Evolutionary conservation across 202 grass and related monocot genomes (phyloP).

Genomic region (Eragrostis tef): DNA sequence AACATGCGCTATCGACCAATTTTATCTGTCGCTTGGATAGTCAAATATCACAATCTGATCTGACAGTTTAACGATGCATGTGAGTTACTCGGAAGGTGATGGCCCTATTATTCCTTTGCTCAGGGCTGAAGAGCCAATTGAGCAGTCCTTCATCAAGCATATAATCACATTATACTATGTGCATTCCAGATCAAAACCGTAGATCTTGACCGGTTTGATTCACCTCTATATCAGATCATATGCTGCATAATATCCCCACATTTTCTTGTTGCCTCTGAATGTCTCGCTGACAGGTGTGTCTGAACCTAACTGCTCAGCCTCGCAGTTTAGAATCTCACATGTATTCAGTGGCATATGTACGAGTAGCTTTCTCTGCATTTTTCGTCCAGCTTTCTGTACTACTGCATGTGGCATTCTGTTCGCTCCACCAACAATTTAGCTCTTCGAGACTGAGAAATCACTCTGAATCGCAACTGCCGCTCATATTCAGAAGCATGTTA

Average conservation of each 20-base stretch:
- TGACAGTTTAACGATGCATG: constrained; percentile 34
- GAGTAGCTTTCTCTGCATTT: not conserved
- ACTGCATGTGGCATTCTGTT: too few species aligned
- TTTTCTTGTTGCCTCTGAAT: not conserved
- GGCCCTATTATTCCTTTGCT: not conserved
- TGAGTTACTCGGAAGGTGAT: constrained; percentile 39
- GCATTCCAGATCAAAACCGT: constrained; percentile 21
- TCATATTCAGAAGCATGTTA: too few species aligned
- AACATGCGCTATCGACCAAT: constrained; percentile 30
- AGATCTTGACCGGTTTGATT: constrained; percentile 42
- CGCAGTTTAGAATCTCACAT: not conserved
- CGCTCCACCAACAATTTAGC: not conserved
- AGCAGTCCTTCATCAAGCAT: not conserved
- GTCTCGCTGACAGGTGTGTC: not conserved
- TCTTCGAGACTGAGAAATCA: not conserved
- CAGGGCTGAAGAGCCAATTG: not conserved
- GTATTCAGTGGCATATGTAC: not conserved
- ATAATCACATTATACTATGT: not conserved
- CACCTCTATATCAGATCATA: not conserved
- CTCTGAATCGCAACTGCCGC: not conserved
- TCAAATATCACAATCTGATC: constrained; percentile 26
- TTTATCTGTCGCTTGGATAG: not conserved
- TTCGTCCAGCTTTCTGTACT: not conserved
- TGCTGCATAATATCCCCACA: not conserved
- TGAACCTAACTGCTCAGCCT: not conserved